Conservation (phyloP, 345 rosid genomes). For the Sapria himalayana region DNA sequence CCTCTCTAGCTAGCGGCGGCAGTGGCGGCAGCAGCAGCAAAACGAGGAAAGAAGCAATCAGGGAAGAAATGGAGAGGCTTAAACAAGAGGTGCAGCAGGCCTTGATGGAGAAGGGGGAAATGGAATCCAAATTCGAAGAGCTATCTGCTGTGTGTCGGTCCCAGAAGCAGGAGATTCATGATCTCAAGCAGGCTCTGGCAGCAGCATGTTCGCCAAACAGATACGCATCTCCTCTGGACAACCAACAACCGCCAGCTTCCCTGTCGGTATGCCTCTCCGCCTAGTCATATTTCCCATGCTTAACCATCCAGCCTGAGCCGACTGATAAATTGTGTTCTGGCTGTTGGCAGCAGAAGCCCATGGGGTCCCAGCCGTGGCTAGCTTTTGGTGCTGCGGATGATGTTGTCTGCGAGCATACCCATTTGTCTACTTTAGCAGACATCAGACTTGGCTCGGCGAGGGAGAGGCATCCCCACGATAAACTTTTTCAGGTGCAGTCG, state of each 20-base stretch:
- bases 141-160: constrained; percentile 88
- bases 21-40: constrained; percentile 14
- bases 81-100: constrained; percentile 55
- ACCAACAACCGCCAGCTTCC: constrained; percentile 17
- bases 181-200: constrained; percentile 67
- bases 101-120: constrained; percentile 55
- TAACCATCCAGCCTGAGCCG: no score
- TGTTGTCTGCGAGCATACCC: no score
- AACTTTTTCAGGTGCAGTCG: no score
- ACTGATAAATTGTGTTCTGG: background rate
- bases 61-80: constrained; percentile 54
- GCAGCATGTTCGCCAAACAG: constrained; percentile 39
- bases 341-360: constrained; percentile 19
- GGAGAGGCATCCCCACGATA: constrained; percentile 20
- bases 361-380: constrained; percentile 52
- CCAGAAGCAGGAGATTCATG: constrained; percentile 90
- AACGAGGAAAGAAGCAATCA: constrained; percentile 27
- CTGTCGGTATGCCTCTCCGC: constrained; percentile 22
- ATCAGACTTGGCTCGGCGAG: constrained; percentile 37
- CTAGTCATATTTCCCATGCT: no score
- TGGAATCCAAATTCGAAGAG: constrained; percentile 66
- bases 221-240: constrained; percentile 24
- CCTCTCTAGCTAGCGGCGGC: constrained; percentile 12
- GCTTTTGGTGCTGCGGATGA: constrained; percentile 41
- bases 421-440: no score